Evolutionary conservation across 345 rosid genomes (phyloP), one percentile per base, ranked within the genome.

Genomic region (Gossypium turneri): DNA sequence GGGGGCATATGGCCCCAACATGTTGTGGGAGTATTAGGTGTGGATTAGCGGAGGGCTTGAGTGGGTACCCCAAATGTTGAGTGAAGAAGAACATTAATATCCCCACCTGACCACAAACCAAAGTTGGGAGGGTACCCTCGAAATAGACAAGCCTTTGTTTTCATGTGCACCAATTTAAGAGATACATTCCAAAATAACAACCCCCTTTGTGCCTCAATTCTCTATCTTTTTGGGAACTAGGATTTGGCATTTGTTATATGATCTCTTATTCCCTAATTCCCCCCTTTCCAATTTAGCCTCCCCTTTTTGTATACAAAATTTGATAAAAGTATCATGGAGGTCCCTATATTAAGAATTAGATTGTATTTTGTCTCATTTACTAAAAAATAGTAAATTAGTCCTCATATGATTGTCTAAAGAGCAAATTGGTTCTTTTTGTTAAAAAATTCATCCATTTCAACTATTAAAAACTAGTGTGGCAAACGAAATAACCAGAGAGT

Each of bases 101-200:
- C 90, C 94, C 98, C 81, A 85, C 92, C 84, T 24, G 72, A 70
- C 69, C 41, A 88, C 80, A 34, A 34, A 5, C 41, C 41, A 5
- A 34, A 34, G 7, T 82, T 75, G 75, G 80, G 41, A 34, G 74
- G 61, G 83, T 83, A 82, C 86, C 82, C 89, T 82, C 63, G 80
- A 24, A 82, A 65, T 81, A 80, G 87, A 90, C 90, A 2, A 88
- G 64, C 83, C 84, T 91, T 55, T 91, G 92, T 90, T 91, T 87
- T 90, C 97, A 89, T 94, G 93, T 90, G 93, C 84, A 47, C 85
- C 45, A 58, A 83, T 85, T 89, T 88, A 89, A 94, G 87, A 79
- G 85, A 90, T 86, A 84, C 88, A 81, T 87, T 87, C 86, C 94
- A 88, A 86, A 84, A 52, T 68, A 59, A 81, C 80, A 85, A 76